Evolutionary conservation across 2,329 filamentous ascomycete genomes (phyloP), one percentile per base, ranked within the genome.

Genomic region (Arachnomyces sp.): DNA sequence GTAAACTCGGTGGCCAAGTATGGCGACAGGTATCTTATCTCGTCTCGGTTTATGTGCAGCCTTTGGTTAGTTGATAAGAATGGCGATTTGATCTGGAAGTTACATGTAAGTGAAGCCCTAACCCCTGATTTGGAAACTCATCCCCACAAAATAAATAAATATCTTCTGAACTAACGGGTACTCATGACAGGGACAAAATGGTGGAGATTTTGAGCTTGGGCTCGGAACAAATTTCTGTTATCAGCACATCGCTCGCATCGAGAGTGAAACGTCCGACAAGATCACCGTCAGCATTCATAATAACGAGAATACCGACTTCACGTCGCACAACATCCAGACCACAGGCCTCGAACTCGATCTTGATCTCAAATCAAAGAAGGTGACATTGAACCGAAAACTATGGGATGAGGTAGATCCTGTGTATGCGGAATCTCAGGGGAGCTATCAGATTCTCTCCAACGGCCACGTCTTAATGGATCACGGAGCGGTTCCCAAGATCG

Each of bases 131-230:
- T n/a, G 6, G n/a, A 15, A 34, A 14, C 31, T 13, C 11, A 28
- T 31, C 4, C 7, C 13, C 16, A 3, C 28, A 34, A 17, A 17
- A 3, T 18, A 34, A 17, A 17, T 12, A 12, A 9, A n/a, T n/a
- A n/a, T 16, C 15, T 33, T 32, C 36, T 33, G 16, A 31, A 28
- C 16, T 34, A 12, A 16, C 12, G n/a, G n/a, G n/a, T n/a, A 17
- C n/a, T 7, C 6, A 32, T 39, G 29, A 9, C 17, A 39, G 42
- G 46, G 44, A 7, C 36, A 38, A 14, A 31, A 41, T 29, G 46
- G 46, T 5, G 46, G 46, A 11, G 37, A 49, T 33, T 49, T 49
- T 35, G 39, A 42, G 30, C 28, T 47, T 6, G 36, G 31, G 13
- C 30, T 21, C n/a, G 40, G 39, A 3, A 28, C 42, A 12, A 18